Base-by-base conservation (phyloP, 306 rosid species). In the Vigna angularis region DNA sequence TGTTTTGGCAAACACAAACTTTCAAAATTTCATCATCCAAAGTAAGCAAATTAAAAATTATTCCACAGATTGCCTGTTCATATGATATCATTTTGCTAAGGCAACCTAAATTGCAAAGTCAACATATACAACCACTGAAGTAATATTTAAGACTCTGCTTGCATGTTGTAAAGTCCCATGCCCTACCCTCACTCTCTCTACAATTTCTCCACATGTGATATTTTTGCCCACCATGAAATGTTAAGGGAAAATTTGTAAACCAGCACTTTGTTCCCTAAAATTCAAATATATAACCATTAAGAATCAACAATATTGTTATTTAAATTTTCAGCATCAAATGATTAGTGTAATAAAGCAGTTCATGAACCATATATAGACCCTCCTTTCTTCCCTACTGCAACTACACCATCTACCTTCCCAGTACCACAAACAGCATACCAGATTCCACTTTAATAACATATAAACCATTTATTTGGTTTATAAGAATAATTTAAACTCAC, bases 401-500 rank as follows among this genome's bases (percentile, higher is more conserved):
- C 80, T 18, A 65, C 58, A 79, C 67, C 65, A 63, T 24, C 62
- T 18, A 61, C 49, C 65, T 16, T 18, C 12, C 48, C 15, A 26
- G 66, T 75, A 70, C 52, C 32, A 69, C 68, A 75, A 12, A 53
- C 66, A 59, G 34, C 34, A 72, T 64, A 47, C 62, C 22, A 52
- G 66, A 48, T 78, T 72, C 82, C 38, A 66, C 48, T 81, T 78
- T 63, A 73, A 62, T 44, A 47, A 24, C 62, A 70, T 57, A 44
- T 18, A 45, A 73, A 70, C 13, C 47, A 72, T 16, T 72, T 11
- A 49, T 50, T 79, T 55, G 68, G 26, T 45, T 76, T 50, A 24
- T 44, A 4, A 32, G 17, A 81, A 76, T 66, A 80, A 58, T 44
- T 44, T 62, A 26, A 61, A 71, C 97, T 95, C 87, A 95, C 98